Evolutionary conservation across 2,329 filamentous ascomycete species (phyloP).

Genomic region (Lachnellula occidentalis): DNA sequence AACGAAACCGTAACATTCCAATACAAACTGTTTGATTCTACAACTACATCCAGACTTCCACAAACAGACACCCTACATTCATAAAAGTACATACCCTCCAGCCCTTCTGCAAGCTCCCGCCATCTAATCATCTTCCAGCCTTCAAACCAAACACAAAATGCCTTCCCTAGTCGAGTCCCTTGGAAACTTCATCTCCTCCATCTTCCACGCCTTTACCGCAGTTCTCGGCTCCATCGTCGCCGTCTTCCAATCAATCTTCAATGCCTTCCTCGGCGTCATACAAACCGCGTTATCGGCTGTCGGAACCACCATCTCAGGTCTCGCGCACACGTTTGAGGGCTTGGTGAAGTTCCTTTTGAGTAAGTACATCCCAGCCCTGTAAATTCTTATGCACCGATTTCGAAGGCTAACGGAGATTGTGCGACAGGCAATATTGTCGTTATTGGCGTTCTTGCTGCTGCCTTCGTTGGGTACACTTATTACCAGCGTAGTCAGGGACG

Average conservation of each 20-base stretch:
- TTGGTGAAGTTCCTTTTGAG: constrained; percentile 28
- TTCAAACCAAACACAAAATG: constrained; percentile 16
- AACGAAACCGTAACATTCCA: too few relatives aligned
- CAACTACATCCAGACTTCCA: too few relatives aligned
- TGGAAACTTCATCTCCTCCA: constrained; percentile 21
- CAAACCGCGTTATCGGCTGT: constrained; percentile 17
- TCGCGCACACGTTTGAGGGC: constrained; percentile 27
- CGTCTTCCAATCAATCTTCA: constrained; percentile 25
- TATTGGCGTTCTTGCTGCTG: constrained; percentile 18
- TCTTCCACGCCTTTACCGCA: constrained; percentile 23
- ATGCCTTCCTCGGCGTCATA: constrained; percentile 22
- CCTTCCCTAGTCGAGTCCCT: constrained; percentile 26
- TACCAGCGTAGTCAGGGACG: constrained; percentile 17
- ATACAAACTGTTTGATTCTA: too few relatives aligned
- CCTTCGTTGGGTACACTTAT: constrained; percentile 20
- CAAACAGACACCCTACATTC: background rate
- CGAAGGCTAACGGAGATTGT: background rate
- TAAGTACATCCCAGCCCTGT: constrained; percentile 10
- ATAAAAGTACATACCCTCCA: background rate
- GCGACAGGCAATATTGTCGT: constrained; percentile 26
- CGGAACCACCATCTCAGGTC: constrained; percentile 20
- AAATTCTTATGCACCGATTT: background rate
- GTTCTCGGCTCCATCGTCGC: constrained; percentile 24
- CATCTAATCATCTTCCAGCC: background rate
- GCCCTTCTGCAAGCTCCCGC: too few relatives aligned